Evolutionary conservation across 352 stramenopile species (phyloP), one percentile per base, ranked within the genome.

Genomic region (Phytophthora litchii): DNA sequence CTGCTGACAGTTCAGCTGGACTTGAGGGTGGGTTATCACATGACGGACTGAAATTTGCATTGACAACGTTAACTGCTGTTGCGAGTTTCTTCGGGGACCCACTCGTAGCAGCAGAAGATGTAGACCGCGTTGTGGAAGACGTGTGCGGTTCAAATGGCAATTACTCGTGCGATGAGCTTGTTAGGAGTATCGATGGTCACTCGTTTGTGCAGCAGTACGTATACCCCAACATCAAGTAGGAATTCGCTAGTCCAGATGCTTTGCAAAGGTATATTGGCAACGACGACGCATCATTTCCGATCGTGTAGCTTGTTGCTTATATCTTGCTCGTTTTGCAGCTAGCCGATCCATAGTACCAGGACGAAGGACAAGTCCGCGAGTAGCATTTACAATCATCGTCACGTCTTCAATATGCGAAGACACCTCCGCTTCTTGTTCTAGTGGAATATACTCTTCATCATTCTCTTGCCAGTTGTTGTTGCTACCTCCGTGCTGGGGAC

Each of bases 21-120:
- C 62, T 29, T 42, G 34, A 53, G 40, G 52, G 34, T 13, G 20
- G 16, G 12, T 14, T 55, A 12, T 34, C 71, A n/a, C 49, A 60
- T 14, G 61, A 74, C 27, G 52, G 68, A 11, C 38, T 88, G n/a
- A 35, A 55, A 8, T 89, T 88, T 34, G 45, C 80, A 0, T 21
- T 89, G 4, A 78, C 66, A 37, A 86, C 81, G 1, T 50, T 88
- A 34, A 54, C 66, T 14, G 66, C 67, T 0, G 48, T 77, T 10
- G 75, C 75, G 23, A 75, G 74, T 12, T 91, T 72, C 54, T 91
- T 88, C 54, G 79, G 81, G 11, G 79, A 91, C 42, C 78, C 70
- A 4, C 16, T 63, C 0, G 51, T 91, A 11, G 16, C 63, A n/a
- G 59, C 67, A 19, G 63, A 65, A 5, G 62, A 73, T 9, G 40